Evolutionary conservation across 2,329 filamentous ascomycete species (phyloP).

Genomic region (Paecilomyces niveus): DNA sequence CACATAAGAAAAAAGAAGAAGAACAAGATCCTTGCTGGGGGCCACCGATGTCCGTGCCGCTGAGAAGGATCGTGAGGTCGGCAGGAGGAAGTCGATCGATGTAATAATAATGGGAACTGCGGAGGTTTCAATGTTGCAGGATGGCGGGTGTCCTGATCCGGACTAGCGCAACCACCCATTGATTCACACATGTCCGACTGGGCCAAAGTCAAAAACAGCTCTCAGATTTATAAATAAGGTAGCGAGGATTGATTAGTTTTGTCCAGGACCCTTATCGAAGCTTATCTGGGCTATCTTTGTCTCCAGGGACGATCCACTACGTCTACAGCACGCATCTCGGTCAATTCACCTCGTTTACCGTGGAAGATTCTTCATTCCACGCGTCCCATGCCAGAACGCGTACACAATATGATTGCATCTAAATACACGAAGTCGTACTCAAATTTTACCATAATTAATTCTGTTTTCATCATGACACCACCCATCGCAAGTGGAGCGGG

Average conservation of each 20-base stretch:
- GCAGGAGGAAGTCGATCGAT: conserved; percentile 5
- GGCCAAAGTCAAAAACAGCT: not conserved
- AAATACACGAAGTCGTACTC: conserved; percentile 8
- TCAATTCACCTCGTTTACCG: not conserved
- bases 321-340: not conserved
- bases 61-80: conserved; percentile 1
- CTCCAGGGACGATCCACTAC: not conserved
- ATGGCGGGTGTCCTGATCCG: conserved; percentile 5
- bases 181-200: not conserved
- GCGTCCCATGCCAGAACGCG: conserved; percentile 3
- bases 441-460: conserved; percentile 1
- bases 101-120: not conserved
- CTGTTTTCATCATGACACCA: not conserved
- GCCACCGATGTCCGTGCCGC: not conserved
- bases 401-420: conserved; percentile 4
- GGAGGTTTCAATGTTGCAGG: conserved; percentile 3
- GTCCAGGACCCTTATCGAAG: not conserved
- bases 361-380: not conserved
- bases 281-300: not conserved
- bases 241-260: not conserved
- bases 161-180: conserved; percentile 6
- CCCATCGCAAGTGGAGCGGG: not conserved
- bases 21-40: conserved; percentile 3
- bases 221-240: not conserved
- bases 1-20: conserved; percentile 3